Evolutionary conservation across 306 rosid genomes (phyloP).

Genomic region (Medicago truncatula): MtrunA17r5.0-ANR NC_053043.1:44613001-44613500

Average conservation of each 20-base stretch:
- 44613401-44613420: conserved; percentile 5
- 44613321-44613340: not conserved
- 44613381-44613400: not conserved
- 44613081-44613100: not conserved
- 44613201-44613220: conserved; percentile 3
- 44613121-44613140: not conserved
- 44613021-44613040: not conserved
- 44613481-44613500: not conserved
- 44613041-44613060: conserved; percentile 13
- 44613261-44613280: not conserved
- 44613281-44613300: conserved; percentile 1
- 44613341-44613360: not conserved
- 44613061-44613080: not conserved
- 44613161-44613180: not conserved
- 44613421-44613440: conserved; percentile 9
- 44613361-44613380: not conserved
- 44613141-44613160: not conserved
- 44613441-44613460: not conserved
- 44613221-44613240: conserved; percentile 6
- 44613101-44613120: not conserved
- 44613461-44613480: conserved; percentile 1
- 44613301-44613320: conserved; percentile 1
- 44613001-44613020: too few relatives aligned
- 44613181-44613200: conserved; percentile 6
- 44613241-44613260: not conserved